phyloP scores from a whole-genome alignment of 257 asterid species.

The Jasminum sambac region DNA sequence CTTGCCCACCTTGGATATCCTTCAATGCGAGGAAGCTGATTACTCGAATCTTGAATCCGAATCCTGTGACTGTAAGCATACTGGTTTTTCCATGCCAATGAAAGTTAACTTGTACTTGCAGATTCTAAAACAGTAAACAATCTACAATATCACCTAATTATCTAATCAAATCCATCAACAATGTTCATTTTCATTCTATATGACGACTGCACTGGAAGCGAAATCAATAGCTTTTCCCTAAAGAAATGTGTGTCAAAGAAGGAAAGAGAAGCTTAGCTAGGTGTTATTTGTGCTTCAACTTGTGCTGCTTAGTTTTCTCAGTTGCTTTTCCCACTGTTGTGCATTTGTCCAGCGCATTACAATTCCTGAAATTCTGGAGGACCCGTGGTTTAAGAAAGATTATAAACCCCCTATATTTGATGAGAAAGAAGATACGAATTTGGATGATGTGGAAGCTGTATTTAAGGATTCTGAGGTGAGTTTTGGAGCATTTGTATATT shows the following conservation, averaged over 20 bases:
- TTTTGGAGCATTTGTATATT: not conserved
- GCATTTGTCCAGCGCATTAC: slow-evolving; percentile 62
- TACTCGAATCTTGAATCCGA: slow-evolving; percentile 76
- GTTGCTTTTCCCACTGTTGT: not conserved
- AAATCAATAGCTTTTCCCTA: not conserved
- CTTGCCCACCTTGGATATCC: slow-evolving; percentile 98
- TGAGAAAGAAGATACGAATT: slow-evolving; percentile 68
- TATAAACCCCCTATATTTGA: slow-evolving; percentile 76
- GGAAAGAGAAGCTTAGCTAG: not conserved
- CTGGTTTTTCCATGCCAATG: not conserved
- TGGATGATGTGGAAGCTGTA: slow-evolving; percentile 96
- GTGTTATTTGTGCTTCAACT: not conserved
- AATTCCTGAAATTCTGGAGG: slow-evolving; percentile 63
- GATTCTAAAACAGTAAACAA: not conserved
- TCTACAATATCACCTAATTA: not conserved
- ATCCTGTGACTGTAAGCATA: slow-evolving; percentile 69
- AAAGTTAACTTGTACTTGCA: not conserved
- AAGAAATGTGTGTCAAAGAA: not conserved
- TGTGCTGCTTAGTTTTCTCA: not conserved
- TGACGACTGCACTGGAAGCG: not conserved
- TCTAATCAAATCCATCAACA: not conserved
- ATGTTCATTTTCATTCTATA: not conserved
- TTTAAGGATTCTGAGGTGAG: slow-evolving; percentile 82
- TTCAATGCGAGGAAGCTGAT: slow-evolving; percentile 81
- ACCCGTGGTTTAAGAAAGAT: slow-evolving; percentile 88